Conservation (phyloP, 768 basidiomycete species). For the Trametes villosa region DNA sequence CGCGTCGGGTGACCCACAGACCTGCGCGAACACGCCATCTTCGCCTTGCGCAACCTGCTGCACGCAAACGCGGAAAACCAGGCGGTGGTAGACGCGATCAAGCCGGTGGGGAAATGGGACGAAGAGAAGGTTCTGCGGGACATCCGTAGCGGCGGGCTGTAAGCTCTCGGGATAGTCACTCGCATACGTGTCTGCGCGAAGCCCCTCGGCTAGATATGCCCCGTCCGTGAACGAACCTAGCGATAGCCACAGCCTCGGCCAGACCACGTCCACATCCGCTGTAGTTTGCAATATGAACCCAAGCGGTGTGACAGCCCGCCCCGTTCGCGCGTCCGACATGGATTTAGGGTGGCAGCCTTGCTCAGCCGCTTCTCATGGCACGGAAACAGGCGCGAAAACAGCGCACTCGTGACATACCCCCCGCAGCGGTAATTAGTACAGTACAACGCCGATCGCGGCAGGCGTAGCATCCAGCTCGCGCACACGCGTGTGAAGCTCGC, state of each 20-base stretch:
- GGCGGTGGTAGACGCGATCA: slow-evolving; percentile 71
- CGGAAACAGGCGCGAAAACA: neutral
- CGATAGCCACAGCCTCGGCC: neutral
- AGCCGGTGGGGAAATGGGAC: slow-evolving; percentile 63
- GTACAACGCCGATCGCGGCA: neutral
- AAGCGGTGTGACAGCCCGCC: neutral
- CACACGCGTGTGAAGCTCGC: neutral
- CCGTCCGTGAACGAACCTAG: neutral
- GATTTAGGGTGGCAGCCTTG: neutral
- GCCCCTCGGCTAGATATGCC: neutral
- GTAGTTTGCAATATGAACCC: neutral
- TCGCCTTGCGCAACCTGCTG: slow-evolving; percentile 80
- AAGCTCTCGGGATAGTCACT: neutral
- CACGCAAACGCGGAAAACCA: slow-evolving; percentile 81
- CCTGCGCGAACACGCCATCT: slow-evolving; percentile 89
- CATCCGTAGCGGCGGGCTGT: slow-evolving; percentile 32
- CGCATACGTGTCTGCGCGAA: neutral
- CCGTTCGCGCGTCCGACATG: neutral
- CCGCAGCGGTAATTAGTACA: neutral
- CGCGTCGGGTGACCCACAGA: slow-evolving; percentile 47
- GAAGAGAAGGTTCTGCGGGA: slow-evolving; percentile 56
- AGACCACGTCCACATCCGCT: neutral
- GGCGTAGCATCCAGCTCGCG: neutral
- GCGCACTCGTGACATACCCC: neutral
- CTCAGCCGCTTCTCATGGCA: neutral